These are phyloP conservation scores for Rachicladosporium sp. DNA, from an alignment of 2,329 filamentous ascomycete species.

Conservation along the genomic window DNA sequence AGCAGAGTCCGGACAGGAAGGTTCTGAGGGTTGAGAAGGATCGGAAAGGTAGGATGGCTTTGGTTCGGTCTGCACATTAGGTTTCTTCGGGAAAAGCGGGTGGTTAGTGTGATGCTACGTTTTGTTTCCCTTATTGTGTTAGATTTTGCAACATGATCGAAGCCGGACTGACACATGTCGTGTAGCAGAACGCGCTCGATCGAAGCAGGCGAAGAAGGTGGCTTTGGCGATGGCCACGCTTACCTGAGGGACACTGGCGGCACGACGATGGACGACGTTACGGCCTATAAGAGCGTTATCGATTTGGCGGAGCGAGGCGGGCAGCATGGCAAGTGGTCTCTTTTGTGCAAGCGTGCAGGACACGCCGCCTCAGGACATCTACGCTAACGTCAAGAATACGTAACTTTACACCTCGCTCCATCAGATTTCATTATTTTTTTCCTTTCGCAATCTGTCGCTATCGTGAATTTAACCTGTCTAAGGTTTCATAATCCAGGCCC, in stretches of 20 bases:
- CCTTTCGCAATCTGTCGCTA: too few relatives aligned
- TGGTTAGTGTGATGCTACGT: conserved; percentile 4
- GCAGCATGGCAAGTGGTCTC: too few relatives aligned
- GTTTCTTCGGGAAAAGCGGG: conserved; percentile 12
- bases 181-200: conserved; percentile 1
- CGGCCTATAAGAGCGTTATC: too few relatives aligned
- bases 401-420: too few relatives aligned
- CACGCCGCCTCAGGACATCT: too few relatives aligned
- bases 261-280: too few relatives aligned
- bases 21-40: conserved; percentile 69
- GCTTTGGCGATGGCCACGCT: conserved; percentile 8
- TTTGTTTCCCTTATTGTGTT: neutral
- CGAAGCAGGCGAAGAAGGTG: conserved; percentile 6
- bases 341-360: too few relatives aligned
- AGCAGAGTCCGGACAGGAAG: conserved; percentile 34
- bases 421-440: too few relatives aligned
- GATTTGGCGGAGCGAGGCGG: too few relatives aligned
- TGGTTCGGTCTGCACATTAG: conserved; percentile 63
- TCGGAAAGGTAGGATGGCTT: conserved; percentile 89
- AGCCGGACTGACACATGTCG: neutral
- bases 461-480: too few relatives aligned
- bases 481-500: too few relatives aligned
- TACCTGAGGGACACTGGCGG: neutral
- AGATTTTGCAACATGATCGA: neutral
- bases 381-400: too few relatives aligned